Conservation (phyloP, 148 eudicot species). For the Rhododendron ovatum region DNA sequence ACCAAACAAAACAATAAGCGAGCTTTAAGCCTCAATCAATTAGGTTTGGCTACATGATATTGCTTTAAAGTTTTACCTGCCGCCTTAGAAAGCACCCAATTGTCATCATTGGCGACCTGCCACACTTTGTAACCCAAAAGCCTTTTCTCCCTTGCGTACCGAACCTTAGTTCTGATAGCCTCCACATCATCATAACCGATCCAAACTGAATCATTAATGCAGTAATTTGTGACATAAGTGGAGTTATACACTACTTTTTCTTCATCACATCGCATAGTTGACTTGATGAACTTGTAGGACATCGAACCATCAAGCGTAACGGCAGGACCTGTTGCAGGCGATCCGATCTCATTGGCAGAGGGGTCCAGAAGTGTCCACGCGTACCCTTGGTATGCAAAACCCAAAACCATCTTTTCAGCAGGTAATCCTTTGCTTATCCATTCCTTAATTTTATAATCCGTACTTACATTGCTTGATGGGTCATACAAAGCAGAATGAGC, state of each 20-base stretch:
- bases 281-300: slow-evolving; percentile 25
- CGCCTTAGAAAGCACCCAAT: slow-evolving; percentile 40
- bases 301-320: slow-evolving; percentile 29
- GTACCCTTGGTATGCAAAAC: slow-evolving; percentile 36
- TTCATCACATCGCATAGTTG: slow-evolving; percentile 9
- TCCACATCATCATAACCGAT: slow-evolving; percentile 41
- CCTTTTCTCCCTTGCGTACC: slow-evolving; percentile 38
- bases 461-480: slow-evolving; percentile 27
- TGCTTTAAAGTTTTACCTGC: slow-evolving; percentile 11
- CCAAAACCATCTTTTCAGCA: slow-evolving; percentile 24
- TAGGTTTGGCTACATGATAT: neutral
- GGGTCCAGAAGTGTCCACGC: slow-evolving; percentile 33
- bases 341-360: slow-evolving; percentile 13
- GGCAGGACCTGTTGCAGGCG: slow-evolving; percentile 31
- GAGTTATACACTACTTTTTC: slow-evolving; percentile 22
- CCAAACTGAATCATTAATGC: slow-evolving; percentile 28
- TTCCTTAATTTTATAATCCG: slow-evolving; percentile 31
- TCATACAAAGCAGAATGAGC: slow-evolving; percentile 40
- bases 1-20: neutral
- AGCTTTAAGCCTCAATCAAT: neutral
- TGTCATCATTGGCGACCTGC: slow-evolving; percentile 31
- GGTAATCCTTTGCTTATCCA: slow-evolving; percentile 38
- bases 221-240: slow-evolving; percentile 31
- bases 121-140: slow-evolving; percentile 38
- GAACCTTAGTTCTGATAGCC: slow-evolving; percentile 38